A percentile compares a stretch with the other conserved stretches of the same genome.
These are phyloP conservation scores for Oryza officinalis DNA, from an alignment of 176 grass and related monocot species.

Conservation along the genomic window DNA sequence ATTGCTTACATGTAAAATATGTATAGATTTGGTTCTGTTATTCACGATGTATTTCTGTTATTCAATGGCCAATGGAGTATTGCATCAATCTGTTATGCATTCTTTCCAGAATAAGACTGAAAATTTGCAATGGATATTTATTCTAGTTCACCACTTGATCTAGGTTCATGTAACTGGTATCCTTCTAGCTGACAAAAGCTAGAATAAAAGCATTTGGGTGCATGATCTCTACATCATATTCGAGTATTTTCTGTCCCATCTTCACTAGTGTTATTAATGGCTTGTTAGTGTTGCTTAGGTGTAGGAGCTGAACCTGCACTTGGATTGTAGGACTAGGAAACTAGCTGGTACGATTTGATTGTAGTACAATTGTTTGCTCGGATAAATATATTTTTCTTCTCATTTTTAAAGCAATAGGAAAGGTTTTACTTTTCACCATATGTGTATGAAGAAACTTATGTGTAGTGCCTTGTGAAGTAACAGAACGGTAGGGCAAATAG, in stretches of 20 bases:
- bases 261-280: not conserved
- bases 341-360: not conserved
- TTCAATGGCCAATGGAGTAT: not conserved
- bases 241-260: not conserved
- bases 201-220: not conserved
- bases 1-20: not conserved
- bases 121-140: constrained; percentile 23
- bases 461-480: constrained; percentile 1
- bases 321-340: not conserved
- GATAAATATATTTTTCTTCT: constrained; percentile 7
- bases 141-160: constrained; percentile 30
- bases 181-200: constrained; percentile 14
- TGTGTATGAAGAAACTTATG: not conserved
- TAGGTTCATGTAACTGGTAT: constrained; percentile 5
- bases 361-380: not conserved
- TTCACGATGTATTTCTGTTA: not conserved
- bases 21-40: not conserved
- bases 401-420: not conserved
- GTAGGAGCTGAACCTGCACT: constrained; percentile 15
- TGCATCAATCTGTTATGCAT: constrained; percentile 17
- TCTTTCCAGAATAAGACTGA: constrained; percentile 1
- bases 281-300: not conserved
- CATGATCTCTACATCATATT: not conserved
- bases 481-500: not conserved
- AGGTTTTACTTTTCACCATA: constrained; percentile 23